Percentiles rank a stretch among this genome's conserved stretches.
These are phyloP conservation scores for Ceratocystis ficicola DNA, from an alignment of 2,329 filamentous ascomycete species.

Conservation along the genomic window DNA sequence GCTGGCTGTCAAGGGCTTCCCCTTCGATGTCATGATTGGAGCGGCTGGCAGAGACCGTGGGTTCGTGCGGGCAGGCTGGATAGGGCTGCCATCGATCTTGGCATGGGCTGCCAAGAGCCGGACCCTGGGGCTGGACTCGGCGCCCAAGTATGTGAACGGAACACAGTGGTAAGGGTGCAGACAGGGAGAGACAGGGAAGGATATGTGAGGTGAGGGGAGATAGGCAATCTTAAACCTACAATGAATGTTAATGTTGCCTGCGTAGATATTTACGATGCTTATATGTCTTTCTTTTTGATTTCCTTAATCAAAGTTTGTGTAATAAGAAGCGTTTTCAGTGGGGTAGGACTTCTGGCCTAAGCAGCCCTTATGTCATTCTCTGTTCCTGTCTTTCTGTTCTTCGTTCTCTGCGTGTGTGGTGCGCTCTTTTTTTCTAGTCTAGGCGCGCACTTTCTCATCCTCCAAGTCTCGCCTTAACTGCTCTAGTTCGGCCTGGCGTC, in stretches of 20 bases:
- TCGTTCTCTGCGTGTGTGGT: not conserved
- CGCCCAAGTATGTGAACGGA: constrained; percentile 38
- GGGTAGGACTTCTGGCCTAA: not conserved
- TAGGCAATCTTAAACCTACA: not conserved
- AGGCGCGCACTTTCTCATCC: constrained; percentile 58
- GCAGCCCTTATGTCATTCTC: not conserved
- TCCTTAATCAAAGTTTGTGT: not conserved
- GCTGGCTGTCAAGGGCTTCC: constrained; percentile 35
- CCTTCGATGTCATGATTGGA: constrained; percentile 39
- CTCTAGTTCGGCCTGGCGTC: constrained; percentile 61
- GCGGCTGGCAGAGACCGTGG: constrained; percentile 40
- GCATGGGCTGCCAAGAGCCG: constrained; percentile 42
- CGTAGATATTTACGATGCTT: constrained; percentile 1
- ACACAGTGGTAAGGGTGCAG: constrained; percentile 33
- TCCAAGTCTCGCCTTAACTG: constrained; percentile 74
- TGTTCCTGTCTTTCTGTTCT: not conserved
- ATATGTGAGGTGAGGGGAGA: not conserved
- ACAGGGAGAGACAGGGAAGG: not conserved
- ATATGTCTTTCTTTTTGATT: not conserved
- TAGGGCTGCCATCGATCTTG: constrained; percentile 40
- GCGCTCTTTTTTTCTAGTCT: constrained; percentile 10
- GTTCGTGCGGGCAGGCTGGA: constrained; percentile 36
- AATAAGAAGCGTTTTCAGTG: not conserved
- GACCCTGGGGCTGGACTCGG: constrained; percentile 36
- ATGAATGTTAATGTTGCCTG: not conserved